Evolutionary conservation across 2,329 filamentous ascomycete species (phyloP), one percentile per base, ranked within the genome.

Genomic region (Alternaria consortialis): DNA sequence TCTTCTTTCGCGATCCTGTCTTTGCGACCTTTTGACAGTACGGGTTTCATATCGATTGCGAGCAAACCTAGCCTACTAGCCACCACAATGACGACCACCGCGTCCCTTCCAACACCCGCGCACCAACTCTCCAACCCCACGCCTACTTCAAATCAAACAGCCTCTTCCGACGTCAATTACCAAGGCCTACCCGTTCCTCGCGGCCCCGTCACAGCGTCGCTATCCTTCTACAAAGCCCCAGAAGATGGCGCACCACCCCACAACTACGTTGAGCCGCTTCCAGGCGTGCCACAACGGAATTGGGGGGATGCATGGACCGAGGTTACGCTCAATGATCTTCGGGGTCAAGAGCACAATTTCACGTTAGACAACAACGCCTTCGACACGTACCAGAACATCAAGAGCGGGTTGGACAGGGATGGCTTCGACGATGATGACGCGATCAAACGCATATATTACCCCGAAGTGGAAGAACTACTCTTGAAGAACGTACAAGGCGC

Each of bases 361-460:
- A 85, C 78, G 7, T 85, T 95, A 13, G 90, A 94, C 80, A 83
- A 82, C 57, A 88, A 94, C 76, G 92, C 92, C 65, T 97, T 97
- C 82, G 83, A 87, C 58, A 82, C 91, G 20, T 77, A 93, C 50
- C 81, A 82, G 12, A 79, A 84, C 68, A 79, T 92, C 1, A 82
- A 88, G 0, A 84, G 86, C 2, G 85, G 85, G 2, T 80, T 85
- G 27, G 80, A 80, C 43, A 80, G 85, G 32, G 81, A 80, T 40
- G 81, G 82, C 48, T 96, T 94, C 77, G 78, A 78, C 4, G 87
- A 91, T 75, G 90, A 93, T 71, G 86, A 84, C 11, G 87, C 86
- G 62, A 91, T 97, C 78, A 80, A 86, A 72, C 71, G 80, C 1
- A 84, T 88, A 55, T 97, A 97, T 83, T 97, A 97, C 81, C 90